Evolutionary conservation across 140 eudicot genomes (phyloP), one percentile per base, ranked within the genome.

Genomic region (Cichorium intybus): DNA sequence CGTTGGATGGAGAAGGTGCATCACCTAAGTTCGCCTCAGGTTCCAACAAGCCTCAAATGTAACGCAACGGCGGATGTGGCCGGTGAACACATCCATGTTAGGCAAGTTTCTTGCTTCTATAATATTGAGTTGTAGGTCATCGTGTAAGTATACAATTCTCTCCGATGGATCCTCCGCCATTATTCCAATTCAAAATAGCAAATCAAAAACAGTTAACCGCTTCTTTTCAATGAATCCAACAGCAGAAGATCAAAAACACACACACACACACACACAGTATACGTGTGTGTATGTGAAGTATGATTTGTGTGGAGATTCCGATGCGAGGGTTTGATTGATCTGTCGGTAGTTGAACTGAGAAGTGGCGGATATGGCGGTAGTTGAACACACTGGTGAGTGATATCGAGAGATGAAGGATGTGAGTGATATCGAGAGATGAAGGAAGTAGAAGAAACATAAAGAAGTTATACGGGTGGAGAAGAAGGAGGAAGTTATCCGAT

Each of bases 11-110:
- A 21, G 64, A 17, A 0, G 51, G 15, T n/a, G 58, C 65, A 67
- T 17, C 41, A n/a, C 64, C 45, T 59, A 15, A 16, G 70, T 60
- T 60, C 52, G 69, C 41, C 64, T 24, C 50, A 70, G 65, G 75
- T 27, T n/a, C n/a, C n/a, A n/a, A n/a, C 96, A 87, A 62, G 80
- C 68, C 35, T 77, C 65, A 41, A 76, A 66, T 21, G 95, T 72
- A 64, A 93, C 68, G 66, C 96, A 84, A 66, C 86, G 72, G 45
- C 87, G 88, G 81, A 93, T 49, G 64, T 85, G 95, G 18, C 88
- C 85, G 66, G 87, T 20, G 64, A 87, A 4, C 4, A 84, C 15
- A 83, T 93, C 99, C 94, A 84, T 93, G 72, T 93, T 86, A 0
- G 99, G 99, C 11, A 93, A 56, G 37, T 64, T 37, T 1, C 95